These are phyloP conservation scores for Hyphopichia khmerensis DNA, from an alignment of 1,139 yeast species.

Conservation along the genomic window DNA sequence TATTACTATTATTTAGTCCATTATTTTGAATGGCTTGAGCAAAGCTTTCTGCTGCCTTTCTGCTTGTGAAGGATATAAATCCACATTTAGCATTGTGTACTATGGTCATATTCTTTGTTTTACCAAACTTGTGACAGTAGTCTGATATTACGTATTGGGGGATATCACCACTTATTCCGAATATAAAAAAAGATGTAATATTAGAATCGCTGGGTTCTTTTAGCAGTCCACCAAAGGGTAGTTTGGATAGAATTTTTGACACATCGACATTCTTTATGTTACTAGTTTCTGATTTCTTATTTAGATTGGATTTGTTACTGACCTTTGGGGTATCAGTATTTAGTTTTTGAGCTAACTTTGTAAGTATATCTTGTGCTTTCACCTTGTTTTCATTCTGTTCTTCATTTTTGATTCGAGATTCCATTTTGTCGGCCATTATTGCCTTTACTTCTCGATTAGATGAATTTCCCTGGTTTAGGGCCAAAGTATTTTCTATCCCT, in stretches of 20 bases:
- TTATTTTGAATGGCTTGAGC: constrained; percentile 35
- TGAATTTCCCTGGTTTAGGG: constrained; percentile 1
- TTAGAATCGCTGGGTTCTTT: constrained; percentile 31
- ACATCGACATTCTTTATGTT: constrained; percentile 41
- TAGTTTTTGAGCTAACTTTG: constrained; percentile 40
- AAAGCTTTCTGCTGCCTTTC: constrained; percentile 55
- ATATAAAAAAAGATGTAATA: constrained; percentile 61
- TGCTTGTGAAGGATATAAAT: constrained; percentile 50
- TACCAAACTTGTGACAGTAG: constrained; percentile 45
- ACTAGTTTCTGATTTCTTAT: constrained; percentile 6
- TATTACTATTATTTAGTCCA: constrained; percentile 25
- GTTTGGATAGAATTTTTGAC: constrained; percentile 47
- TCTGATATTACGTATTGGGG: constrained; percentile 61
- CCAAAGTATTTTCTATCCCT: constrained; percentile 41
- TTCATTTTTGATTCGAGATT: constrained; percentile 15
- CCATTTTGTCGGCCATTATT: constrained; percentile 36
- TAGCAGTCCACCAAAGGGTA: constrained; percentile 63
- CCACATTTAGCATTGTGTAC: constrained; percentile 68
- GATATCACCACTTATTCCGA: constrained; percentile 67
- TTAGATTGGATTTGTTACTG: constrained; percentile 7
- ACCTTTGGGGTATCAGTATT: constrained; percentile 7
- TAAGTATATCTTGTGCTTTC: constrained; percentile 32
- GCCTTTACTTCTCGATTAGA: constrained; percentile 45
- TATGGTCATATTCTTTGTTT: constrained; percentile 49
- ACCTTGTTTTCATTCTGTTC: constrained; percentile 10